Evolutionary conservation across 148 eudicot genomes (phyloP), one percentile per base, ranked within the genome.

Genomic region (Dysphania ambrosioides): DNA sequence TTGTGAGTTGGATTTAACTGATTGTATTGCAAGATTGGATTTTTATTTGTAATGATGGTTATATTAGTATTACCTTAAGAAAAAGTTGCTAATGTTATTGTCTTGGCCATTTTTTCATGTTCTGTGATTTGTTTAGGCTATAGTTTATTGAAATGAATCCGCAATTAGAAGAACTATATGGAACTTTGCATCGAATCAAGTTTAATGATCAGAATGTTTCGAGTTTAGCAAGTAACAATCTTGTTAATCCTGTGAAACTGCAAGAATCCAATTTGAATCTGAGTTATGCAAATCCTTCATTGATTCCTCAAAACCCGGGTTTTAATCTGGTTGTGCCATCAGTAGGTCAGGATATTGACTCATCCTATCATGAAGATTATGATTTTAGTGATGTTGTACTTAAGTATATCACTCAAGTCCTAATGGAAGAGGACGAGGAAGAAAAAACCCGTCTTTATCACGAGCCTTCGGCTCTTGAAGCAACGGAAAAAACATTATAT

Each of bases 401-500:
- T 10, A 86, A 85, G 82, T 88, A 88, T 75, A 90, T 90, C 49
- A 85, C 72, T 71, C 82, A 85, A 82, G 82, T 90, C 79, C 91
- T 90, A 29, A 86, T 88, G 90, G 95, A 88, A 81, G 95, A 90
- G 69, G 88, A 90, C 31, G 88, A 68, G 80, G 88, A 85, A 56
- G 95, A 86, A 72, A 90, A 81, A 72, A 47, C 71, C 13, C 78
- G 83, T 65, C 32, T 76, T 44, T 77, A 81, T 85, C 88, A 88
- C 36, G 85, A 80, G 70, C 80, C 95, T 70, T 85, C 87, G 30
- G 90, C 88, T 75, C 83, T 90, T 71, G 86, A 82, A 81, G 95
- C 92, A 24, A 82, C 91, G 0, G 95, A 90, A 74, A 88, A 82
- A 78, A 85, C 92, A 24, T 84, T 90, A 51, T 88, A 80, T 59